A percentile compares a stretch with the other conserved stretches of the same genome.
phyloP scores from a whole-genome alignment of 169 alveolate species.

The Babesia bovis region DNA sequence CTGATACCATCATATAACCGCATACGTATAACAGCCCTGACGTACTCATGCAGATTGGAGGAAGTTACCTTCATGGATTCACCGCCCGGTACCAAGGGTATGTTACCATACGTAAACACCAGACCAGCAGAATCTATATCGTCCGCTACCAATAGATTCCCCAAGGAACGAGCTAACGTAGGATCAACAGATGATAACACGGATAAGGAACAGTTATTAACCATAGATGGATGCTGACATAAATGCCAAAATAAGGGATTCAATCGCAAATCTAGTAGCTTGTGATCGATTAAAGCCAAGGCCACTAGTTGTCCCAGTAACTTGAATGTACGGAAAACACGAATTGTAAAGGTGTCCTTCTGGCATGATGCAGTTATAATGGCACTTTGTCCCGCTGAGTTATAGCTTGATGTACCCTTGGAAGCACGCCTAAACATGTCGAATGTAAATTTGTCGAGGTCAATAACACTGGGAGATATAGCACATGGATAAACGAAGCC shows the following conservation, averaged over 20 bases:
- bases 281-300: slow-evolving; percentile 65
- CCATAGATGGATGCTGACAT: slow-evolving; percentile 61
- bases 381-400: neutral
- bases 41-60: slow-evolving; percentile 64
- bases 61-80: slow-evolving; percentile 49
- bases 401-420: neutral
- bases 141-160: neutral
- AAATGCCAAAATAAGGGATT: slow-evolving; percentile 76
- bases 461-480: neutral
- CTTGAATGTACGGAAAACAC: slow-evolving; percentile 59
- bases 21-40: slow-evolving; percentile 52
- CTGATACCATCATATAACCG: slow-evolving; percentile 71
- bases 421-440: neutral
- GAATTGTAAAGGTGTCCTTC: neutral
- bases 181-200: slow-evolving; percentile 34
- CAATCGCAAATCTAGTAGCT: slow-evolving; percentile 52
- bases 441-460: neutral
- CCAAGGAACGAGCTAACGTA: slow-evolving; percentile 16
- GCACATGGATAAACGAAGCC: slow-evolving; percentile 11
- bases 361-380: neutral
- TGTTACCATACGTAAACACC: slow-evolving; percentile 54
- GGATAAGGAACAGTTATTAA: slow-evolving; percentile 56
- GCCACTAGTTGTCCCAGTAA: slow-evolving; percentile 76
- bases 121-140: slow-evolving; percentile 3
- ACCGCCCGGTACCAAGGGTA: slow-evolving; percentile 68